These are phyloP conservation scores for Apiotrichum laibachii DNA, from an alignment of 1,284 basidiomycete species.

Conservation along the genomic window DNA sequence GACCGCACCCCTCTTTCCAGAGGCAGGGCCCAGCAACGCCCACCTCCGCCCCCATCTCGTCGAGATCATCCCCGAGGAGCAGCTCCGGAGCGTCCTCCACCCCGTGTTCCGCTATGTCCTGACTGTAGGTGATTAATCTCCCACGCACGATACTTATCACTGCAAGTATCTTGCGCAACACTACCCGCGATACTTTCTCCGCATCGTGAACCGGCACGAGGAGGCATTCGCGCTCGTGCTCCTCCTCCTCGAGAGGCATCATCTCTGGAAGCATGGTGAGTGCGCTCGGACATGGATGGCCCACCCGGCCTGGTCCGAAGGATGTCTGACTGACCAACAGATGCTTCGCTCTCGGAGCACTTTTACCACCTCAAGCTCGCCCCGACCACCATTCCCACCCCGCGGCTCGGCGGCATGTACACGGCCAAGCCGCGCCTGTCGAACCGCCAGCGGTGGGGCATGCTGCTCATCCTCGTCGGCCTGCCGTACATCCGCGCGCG, in stretches of 20 bases:
- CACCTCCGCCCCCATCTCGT: slow-evolving; percentile 75
- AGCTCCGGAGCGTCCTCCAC: slow-evolving; percentile 85
- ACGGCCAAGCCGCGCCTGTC: slow-evolving; percentile 23
- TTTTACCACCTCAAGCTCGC: slow-evolving; percentile 44
- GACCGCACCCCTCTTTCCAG: slow-evolving; percentile 15
- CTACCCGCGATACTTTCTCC: slow-evolving; percentile 87
- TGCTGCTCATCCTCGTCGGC: slow-evolving; percentile 75
- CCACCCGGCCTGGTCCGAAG: background rate
- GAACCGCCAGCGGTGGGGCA: slow-evolving; percentile 55
- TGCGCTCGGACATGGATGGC: background rate
- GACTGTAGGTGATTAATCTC: slow-evolving; percentile 59
- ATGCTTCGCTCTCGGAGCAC: slow-evolving; percentile 48
- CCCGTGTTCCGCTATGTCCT: slow-evolving; percentile 94
- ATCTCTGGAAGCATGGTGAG: slow-evolving; percentile 75
- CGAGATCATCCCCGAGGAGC: slow-evolving; percentile 92
- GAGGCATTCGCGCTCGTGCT: slow-evolving; percentile 90
- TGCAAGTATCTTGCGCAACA: slow-evolving; percentile 86
- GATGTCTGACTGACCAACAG: slow-evolving; percentile 19
- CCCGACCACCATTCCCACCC: slow-evolving; percentile 29
- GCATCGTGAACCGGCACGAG: slow-evolving; percentile 90
- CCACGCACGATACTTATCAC: background rate
- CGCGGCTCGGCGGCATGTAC: slow-evolving; percentile 25
- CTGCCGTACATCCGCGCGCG: slow-evolving; percentile 87
- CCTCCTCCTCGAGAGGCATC: slow-evolving; percentile 85
- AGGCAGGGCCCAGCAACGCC: slow-evolving; percentile 16